A percentile compares a stretch with the other conserved stretches of the same genome.
Conservation (phyloP, 2,329 filamentous ascomycete genomes). For the Epichloe festucae region DNA sequence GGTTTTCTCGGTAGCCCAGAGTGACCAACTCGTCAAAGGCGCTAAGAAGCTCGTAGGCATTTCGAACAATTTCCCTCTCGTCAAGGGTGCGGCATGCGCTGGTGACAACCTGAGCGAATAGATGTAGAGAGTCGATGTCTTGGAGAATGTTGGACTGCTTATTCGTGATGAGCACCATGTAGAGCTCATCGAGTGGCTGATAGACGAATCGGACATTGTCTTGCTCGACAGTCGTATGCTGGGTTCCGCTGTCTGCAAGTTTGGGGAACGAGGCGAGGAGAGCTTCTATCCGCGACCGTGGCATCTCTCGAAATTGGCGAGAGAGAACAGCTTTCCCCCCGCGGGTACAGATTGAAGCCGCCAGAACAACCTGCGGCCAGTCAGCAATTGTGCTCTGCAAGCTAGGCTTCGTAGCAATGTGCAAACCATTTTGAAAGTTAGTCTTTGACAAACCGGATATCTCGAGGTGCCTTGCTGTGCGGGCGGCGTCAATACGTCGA, state of each 20-base stretch:
- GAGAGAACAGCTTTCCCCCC: slow-evolving; percentile 95
- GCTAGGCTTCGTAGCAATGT: slow-evolving; percentile 1
- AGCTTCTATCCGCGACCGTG: slow-evolving; percentile 89
- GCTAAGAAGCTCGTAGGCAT: slow-evolving; percentile 90
- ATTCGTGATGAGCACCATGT: slow-evolving; percentile 99
- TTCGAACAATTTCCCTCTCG: slow-evolving; percentile 86
- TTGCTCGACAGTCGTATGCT: slow-evolving; percentile 97
- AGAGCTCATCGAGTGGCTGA: slow-evolving; percentile 95
- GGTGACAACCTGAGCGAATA: slow-evolving; percentile 94
- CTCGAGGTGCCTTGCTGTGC: neutral
- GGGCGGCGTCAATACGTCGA: neutral
- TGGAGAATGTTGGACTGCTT: slow-evolving; percentile 98
- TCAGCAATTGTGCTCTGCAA: neutral
- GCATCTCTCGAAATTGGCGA: slow-evolving; percentile 95
- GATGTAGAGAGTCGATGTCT: slow-evolving; percentile 95
- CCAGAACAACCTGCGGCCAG: slow-evolving; percentile 71
- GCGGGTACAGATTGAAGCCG: slow-evolving; percentile 95
- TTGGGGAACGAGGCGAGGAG: slow-evolving; percentile 96
- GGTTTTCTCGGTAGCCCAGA: slow-evolving; percentile 87
- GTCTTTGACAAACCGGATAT: slow-evolving; percentile 5
- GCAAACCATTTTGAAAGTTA: slow-evolving; percentile 27
- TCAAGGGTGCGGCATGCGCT: slow-evolving; percentile 94
- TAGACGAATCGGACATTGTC: slow-evolving; percentile 99
- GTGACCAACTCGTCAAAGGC: slow-evolving; percentile 97
- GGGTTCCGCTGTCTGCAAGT: slow-evolving; percentile 86